These are phyloP conservation scores for Didymella exigua DNA, from an alignment of 2,329 filamentous ascomycete species.

Conservation along the genomic window DNA sequence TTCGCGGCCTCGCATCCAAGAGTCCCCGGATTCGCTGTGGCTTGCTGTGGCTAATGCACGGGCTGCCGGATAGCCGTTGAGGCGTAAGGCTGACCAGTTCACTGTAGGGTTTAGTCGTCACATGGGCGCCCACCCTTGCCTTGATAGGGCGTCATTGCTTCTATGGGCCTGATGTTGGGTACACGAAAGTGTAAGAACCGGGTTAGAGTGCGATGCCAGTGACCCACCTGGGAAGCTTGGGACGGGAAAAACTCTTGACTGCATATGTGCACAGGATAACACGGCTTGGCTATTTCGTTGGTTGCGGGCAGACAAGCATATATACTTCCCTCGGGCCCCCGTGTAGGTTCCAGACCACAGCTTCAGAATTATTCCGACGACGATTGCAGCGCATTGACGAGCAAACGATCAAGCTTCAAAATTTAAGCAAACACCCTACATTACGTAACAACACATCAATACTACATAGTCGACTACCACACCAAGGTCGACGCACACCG, in stretches of 20 bases:
- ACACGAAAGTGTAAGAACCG: slow-evolving; percentile 4
- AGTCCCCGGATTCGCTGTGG: slow-evolving; percentile 34
- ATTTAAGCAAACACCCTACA: not conserved
- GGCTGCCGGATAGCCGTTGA: slow-evolving; percentile 24
- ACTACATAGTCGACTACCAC: slow-evolving; percentile 3
- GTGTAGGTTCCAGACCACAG: slow-evolving; percentile 2
- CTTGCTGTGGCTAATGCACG: slow-evolving; percentile 36
- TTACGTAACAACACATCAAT: not conserved
- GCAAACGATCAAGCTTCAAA: not conserved
- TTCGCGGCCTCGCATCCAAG: slow-evolving; percentile 18
- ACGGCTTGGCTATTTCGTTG: slow-evolving; percentile 10
- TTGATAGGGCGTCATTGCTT: slow-evolving; percentile 20
- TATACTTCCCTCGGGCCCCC: slow-evolving; percentile 7
- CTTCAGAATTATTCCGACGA: not conserved
- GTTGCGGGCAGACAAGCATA: not conserved
- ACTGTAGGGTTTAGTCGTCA: slow-evolving; percentile 22
- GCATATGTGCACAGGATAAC: slow-evolving; percentile 2
- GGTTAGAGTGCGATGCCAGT: slow-evolving; percentile 17
- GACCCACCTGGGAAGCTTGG: slow-evolving; percentile 11
- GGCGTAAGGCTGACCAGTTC: slow-evolving; percentile 31
- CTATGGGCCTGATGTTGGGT: slow-evolving; percentile 7
- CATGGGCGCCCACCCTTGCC: slow-evolving; percentile 16
- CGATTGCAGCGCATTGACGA: not conserved
- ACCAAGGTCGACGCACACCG: not conserved
- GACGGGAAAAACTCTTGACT: slow-evolving; percentile 13